Evolutionary conservation across 1,284 basidiomycete species (phyloP), one percentile per base, ranked within the genome.

Genomic region (Marasmius sp.): DNA sequence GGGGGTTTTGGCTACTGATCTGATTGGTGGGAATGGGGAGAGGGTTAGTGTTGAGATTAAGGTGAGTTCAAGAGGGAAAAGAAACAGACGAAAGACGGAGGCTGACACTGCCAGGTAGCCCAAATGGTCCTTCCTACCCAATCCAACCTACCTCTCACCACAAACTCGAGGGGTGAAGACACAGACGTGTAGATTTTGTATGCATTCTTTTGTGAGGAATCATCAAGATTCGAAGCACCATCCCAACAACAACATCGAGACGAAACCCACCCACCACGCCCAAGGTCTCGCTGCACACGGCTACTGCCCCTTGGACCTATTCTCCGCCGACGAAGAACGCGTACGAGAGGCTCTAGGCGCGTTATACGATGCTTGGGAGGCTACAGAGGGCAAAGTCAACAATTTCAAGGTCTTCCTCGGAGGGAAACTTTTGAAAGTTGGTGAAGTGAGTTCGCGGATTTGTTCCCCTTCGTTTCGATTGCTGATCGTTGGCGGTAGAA

Each of bases 51-150:
- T 95, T 11, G 95, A 97, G 76, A 93, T 97, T 75, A 97, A 97
- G 85, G 94, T 92, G 64, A 61, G 76, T n/a, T n/a, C n/a, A n/a
- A n/a, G n/a, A n/a, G n/a, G n/a, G n/a, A n/a, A n/a, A n/a, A n/a
- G n/a, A n/a, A n/a, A n/a, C n/a, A n/a, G n/a, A n/a, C n/a, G n/a
- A n/a, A n/a, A n/a, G n/a, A n/a, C n/a, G n/a, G n/a, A n/a, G n/a
- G n/a, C n/a, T n/a, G n/a, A n/a, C n/a, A n/a, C n/a, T n/a, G n/a
- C n/a, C 34, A 52, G 43, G 11, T 67, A 97, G 95, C 95, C 95
- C 50, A 97, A 97, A 79, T 97, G 95, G 94, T 93, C 88, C 3
- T 97, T 97, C 75, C 75, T 97, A 37, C 94, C 95, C 6, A 79
- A 79, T 33, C 65, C 81, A 16, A 66, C 71, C 10, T 80, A 88